phyloP scores from a whole-genome alignment of 345 rosid species.

The Combretum micranthum region DNA sequence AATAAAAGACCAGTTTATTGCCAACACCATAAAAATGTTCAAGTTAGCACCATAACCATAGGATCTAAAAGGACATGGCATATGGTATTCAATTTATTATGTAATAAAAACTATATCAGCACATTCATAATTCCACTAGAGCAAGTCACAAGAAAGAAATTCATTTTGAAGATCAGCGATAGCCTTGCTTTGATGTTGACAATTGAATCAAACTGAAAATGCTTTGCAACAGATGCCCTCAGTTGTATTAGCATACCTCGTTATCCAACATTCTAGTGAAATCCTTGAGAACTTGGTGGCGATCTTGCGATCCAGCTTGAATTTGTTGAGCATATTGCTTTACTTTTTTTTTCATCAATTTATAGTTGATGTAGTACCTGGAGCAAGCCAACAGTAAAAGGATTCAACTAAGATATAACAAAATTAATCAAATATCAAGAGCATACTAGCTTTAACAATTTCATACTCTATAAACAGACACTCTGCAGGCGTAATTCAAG shows the following conservation, averaged over 20 bases:
- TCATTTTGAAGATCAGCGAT: too few relatives aligned
- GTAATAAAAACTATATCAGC: too few relatives aligned
- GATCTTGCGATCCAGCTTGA: constrained; percentile 63
- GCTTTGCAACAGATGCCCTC: not conserved
- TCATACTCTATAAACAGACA: not conserved
- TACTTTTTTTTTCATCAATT: constrained; percentile 93
- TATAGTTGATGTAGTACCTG: constrained; percentile 93
- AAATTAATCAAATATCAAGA: not conserved
- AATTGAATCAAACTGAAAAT: too few relatives aligned
- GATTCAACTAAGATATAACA: constrained; percentile 6
- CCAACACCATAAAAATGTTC: too few relatives aligned
- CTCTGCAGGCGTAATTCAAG: not conserved
- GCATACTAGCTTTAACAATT: not conserved
- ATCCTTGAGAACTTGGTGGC: constrained; percentile 85
- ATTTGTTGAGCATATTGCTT: constrained; percentile 77
- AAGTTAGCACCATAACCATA: too few relatives aligned
- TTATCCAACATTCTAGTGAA: constrained; percentile 93
- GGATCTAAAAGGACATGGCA: too few relatives aligned
- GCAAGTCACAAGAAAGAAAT: too few relatives aligned
- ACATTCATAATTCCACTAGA: too few relatives aligned
- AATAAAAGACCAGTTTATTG: too few relatives aligned
- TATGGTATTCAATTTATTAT: too few relatives aligned
- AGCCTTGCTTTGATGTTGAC: too few relatives aligned
- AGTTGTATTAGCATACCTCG: constrained; percentile 39
- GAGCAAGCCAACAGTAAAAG: not conserved